Evolutionary conservation across 140 eudicot species (phyloP).

Genomic region (Ambrosia hybrid): DNA sequence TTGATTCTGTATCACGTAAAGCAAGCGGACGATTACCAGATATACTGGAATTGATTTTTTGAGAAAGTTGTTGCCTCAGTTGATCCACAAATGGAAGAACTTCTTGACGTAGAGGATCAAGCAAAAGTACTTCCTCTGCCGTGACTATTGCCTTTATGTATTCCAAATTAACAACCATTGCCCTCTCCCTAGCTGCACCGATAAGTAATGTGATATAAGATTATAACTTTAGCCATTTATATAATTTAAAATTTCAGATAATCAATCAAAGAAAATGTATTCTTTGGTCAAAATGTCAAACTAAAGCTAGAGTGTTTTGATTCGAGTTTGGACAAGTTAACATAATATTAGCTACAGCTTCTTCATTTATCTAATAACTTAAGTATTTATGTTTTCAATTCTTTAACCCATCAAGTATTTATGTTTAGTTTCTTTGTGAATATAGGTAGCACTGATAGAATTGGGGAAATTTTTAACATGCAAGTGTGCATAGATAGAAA

Average conservation of each 20-base stretch:
- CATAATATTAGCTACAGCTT: too few species aligned
- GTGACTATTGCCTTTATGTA: slow-evolving; percentile 91
- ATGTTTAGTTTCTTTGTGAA: too few species aligned
- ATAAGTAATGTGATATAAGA: background rate
- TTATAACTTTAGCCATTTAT: background rate
- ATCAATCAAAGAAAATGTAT: background rate
- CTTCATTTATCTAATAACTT: too few species aligned
- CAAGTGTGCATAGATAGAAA: too few species aligned
- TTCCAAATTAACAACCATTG: slow-evolving; percentile 95
- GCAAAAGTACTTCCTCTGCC: slow-evolving; percentile 94
- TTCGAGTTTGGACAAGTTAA: too few species aligned
- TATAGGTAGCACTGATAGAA: too few species aligned
- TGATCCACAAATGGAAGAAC: slow-evolving; percentile 96
- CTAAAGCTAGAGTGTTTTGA: background rate
- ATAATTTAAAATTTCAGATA: background rate
- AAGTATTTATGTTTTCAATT: too few species aligned
- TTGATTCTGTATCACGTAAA: slow-evolving; percentile 50
- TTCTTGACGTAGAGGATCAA: slow-evolving; percentile 95
- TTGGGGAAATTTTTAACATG: too few species aligned
- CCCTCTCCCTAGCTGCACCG: slow-evolving; percentile 87
- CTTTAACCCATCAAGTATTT: too few species aligned
- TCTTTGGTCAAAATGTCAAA: background rate
- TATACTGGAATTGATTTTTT: slow-evolving; percentile 33
- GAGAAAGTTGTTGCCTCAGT: slow-evolving; percentile 69
- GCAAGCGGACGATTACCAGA: slow-evolving; percentile 42